Conservation (phyloP, 1,284 basidiomycete species). For the Laetiporus sulphureus region DNA sequence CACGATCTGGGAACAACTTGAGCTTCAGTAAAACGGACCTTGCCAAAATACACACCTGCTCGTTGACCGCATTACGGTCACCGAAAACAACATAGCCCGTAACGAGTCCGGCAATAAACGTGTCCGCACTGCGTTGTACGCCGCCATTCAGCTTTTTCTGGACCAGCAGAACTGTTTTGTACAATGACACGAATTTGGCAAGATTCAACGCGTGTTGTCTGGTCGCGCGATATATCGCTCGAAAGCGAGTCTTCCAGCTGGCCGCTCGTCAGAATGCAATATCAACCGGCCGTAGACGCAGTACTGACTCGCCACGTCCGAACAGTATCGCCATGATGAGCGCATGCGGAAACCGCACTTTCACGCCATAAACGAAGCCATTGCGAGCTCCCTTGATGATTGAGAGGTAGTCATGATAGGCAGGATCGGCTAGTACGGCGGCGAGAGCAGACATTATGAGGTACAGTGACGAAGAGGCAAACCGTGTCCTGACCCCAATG, state of each 20-base stretch:
- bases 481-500: neutral
- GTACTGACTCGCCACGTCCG: slow-evolving; percentile 78
- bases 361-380: slow-evolving; percentile 87
- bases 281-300: too few relatives aligned
- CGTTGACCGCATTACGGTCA: slow-evolving; percentile 93
- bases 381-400: slow-evolving; percentile 95
- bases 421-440: slow-evolving; percentile 53
- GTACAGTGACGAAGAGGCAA: neutral
- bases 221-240: slow-evolving; percentile 81
- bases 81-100: slow-evolving; percentile 95
- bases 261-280: slow-evolving; percentile 8
- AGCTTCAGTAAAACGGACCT: neutral
- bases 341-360: slow-evolving; percentile 98
- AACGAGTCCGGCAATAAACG: slow-evolving; percentile 89
- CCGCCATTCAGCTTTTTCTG: slow-evolving; percentile 79
- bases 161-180: slow-evolving; percentile 82
- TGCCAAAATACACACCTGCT: slow-evolving; percentile 68
- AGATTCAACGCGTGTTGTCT: slow-evolving; percentile 86
- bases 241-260: slow-evolving; percentile 65
- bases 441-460: slow-evolving; percentile 23
- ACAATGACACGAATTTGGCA: slow-evolving; percentile 89
- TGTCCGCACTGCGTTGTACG: slow-evolving; percentile 76
- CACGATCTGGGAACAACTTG: slow-evolving; percentile 66
- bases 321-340: slow-evolving; percentile 98
- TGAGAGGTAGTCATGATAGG: slow-evolving; percentile 84